Base-by-base conservation (phyloP, 1,284 basidiomycete species). In the Cutaneotrichosporon daszewskae region DNA sequence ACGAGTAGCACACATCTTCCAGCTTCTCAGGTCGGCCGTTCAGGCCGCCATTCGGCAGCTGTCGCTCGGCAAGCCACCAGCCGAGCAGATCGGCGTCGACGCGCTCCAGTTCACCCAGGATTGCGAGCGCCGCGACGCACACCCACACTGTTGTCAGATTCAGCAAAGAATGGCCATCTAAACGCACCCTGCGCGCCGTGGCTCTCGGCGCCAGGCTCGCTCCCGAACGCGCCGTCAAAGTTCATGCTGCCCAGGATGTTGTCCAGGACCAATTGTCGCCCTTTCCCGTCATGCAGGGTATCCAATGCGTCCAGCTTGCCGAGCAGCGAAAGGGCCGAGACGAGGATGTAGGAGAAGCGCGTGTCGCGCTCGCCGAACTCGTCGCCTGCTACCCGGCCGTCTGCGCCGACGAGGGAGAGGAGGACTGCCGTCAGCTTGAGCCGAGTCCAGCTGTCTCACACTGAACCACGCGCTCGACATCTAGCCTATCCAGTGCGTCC, bases 1-100 rank as follows among this genome's bases (percentile, higher is more conserved):
- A 94, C 58, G 86, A 90, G 72, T 98, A 98, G 74, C 95, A 98
- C 79, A 89, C 86, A 59, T 96, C 90, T 11, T 84, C 90, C n/a
- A 97, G 76, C 73, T 98, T 98, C 66, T 98, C 89, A 3, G 94
- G 94, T 17, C 94, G 77, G 0, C 94, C 94, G 57, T 98, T 97
- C 47, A 98, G 74, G 0, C 94, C 95, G 8, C 94, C 94, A 58
- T 82, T 90, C 0, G 90, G 85, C 10, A 96, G 75, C 66, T 98
- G 94, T 8, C 94, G 77, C 62, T 98, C 95, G 10, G 85, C 80
- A 3, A 98, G 73, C 94, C 94, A 98, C 82, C 86, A 91, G 10
- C 77, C 84, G 2, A 96, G 74, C 23, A 80, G 84, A 16, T 85
- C 77, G 1, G 73, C 61, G 60, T 95, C 87, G 5, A 92, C 78